phyloP scores from a whole-genome alignment of 306 rosid species.

The Oemleria cerasiformis region DNA sequence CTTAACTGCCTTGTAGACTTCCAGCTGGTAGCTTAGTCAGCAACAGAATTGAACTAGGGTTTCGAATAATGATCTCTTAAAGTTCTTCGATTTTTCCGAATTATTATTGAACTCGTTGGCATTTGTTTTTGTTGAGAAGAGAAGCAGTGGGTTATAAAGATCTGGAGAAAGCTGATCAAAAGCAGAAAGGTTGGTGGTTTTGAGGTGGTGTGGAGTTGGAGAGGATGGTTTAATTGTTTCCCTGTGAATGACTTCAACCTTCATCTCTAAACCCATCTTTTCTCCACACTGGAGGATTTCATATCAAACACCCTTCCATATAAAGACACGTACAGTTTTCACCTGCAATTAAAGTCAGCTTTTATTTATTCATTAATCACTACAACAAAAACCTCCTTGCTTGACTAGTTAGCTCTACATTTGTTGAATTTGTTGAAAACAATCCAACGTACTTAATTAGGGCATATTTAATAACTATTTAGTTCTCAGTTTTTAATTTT shows the following conservation, averaged over 20 bases:
- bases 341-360: neutral
- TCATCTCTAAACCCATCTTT: neutral
- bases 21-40: too few species aligned
- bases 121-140: neutral
- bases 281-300: neutral
- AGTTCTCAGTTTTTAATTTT: too few species aligned
- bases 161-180: conserved; percentile 9
- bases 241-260: conserved; percentile 2
- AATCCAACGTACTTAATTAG: too few species aligned
- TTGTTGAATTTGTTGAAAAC: too few species aligned
- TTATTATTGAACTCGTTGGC: neutral
- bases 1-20: too few species aligned
- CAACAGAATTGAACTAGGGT: conserved; percentile 33
- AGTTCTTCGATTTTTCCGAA: conserved; percentile 5
- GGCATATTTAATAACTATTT: too few species aligned
- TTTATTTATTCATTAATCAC: too few species aligned
- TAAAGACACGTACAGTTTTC: neutral
- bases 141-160: neutral
- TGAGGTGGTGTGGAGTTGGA: conserved; percentile 16
- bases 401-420: too few species aligned
- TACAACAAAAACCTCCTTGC: too few species aligned
- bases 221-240: conserved; percentile 19
- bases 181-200: neutral
- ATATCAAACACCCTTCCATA: neutral
- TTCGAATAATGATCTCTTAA: conserved; percentile 41